Evolutionary conservation across 306 rosid genomes (phyloP).

Genomic region (Prunus dulcis): DNA sequence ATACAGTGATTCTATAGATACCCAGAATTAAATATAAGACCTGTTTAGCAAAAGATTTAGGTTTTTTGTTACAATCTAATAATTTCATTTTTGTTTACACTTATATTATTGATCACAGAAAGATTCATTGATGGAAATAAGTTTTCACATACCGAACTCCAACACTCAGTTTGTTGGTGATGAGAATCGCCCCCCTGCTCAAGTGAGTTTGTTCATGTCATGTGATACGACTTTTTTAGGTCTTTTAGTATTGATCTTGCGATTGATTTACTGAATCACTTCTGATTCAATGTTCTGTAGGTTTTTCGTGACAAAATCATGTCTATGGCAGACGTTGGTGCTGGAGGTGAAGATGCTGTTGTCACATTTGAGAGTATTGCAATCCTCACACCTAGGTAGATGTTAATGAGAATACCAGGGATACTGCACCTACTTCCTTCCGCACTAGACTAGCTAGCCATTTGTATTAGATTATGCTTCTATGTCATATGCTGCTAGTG

Average conservation of each 20-base stretch:
- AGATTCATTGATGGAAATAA: constrained; percentile 98
- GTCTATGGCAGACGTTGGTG: constrained; percentile 93
- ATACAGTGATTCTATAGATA: background rate
- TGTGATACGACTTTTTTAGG: background rate
- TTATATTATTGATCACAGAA: constrained; percentile 52
- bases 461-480: constrained; percentile 1
- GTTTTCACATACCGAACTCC: constrained; percentile 94
- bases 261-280: constrained; percentile 20
- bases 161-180: constrained; percentile 98
- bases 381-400: constrained; percentile 93
- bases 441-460: background rate
- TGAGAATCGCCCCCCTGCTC: constrained; percentile 90
- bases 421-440: background rate
- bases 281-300: constrained; percentile 35
- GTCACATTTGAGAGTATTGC: constrained; percentile 99
- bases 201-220: constrained; percentile 46
- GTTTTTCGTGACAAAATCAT: constrained; percentile 93
- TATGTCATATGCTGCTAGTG: constrained; percentile 3
- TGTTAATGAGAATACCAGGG: constrained; percentile 1
- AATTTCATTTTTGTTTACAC: background rate
- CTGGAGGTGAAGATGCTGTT: constrained; percentile 93
- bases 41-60: background rate
- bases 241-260: background rate
- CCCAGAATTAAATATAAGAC: background rate
- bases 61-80: background rate